phyloP scores from a whole-genome alignment of 148 eudicot genomes.

The Chenopodium formosanum region DNA sequence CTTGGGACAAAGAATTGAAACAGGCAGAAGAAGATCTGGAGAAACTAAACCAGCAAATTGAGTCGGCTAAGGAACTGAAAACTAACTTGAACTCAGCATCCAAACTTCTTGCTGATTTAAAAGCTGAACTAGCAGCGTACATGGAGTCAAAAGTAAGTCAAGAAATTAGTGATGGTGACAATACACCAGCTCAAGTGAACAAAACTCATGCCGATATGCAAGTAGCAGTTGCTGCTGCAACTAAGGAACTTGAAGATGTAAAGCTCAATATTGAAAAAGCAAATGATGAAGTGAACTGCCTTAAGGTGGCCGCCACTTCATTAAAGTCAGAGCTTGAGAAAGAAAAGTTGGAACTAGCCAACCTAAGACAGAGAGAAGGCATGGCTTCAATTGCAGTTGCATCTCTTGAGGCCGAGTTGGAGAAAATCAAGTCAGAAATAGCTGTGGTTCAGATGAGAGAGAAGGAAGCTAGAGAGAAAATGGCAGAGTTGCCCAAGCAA shows the following conservation, averaged over 20 bases:
- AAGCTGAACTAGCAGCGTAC: constrained; percentile 79
- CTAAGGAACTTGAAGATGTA: constrained; percentile 72
- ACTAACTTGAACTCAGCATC: constrained; percentile 60
- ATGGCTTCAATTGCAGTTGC: constrained; percentile 78
- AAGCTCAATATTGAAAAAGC: constrained; percentile 66
- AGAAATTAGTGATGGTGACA: constrained; percentile 30
- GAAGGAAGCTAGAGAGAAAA: constrained; percentile 64
- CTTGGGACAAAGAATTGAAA: constrained; percentile 85
- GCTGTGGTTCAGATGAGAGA: constrained; percentile 55
- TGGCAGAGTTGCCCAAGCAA: constrained; percentile 69
- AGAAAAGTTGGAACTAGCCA: constrained; percentile 53
- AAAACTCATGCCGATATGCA: constrained; percentile 55
- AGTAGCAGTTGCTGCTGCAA: constrained; percentile 49
- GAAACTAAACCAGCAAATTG: constrained; percentile 55
- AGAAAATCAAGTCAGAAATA: constrained; percentile 68
- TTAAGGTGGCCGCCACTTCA: constrained; percentile 67
- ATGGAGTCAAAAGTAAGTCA: constrained; percentile 72
- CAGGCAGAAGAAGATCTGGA: constrained; percentile 79
- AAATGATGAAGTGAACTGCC: constrained; percentile 54
- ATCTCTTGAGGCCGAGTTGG: constrained; percentile 80
- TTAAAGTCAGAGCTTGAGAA: constrained; percentile 67
- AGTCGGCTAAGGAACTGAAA: constrained; percentile 66
- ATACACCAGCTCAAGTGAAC: constrained; percentile 26
- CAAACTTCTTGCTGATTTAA: constrained; percentile 54
- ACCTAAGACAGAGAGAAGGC: constrained; percentile 78